Evolutionary conservation across 2,329 filamentous ascomycete species (phyloP), one percentile per base, ranked within the genome.

Genomic region (Zasmidium citrigriseum): DNA sequence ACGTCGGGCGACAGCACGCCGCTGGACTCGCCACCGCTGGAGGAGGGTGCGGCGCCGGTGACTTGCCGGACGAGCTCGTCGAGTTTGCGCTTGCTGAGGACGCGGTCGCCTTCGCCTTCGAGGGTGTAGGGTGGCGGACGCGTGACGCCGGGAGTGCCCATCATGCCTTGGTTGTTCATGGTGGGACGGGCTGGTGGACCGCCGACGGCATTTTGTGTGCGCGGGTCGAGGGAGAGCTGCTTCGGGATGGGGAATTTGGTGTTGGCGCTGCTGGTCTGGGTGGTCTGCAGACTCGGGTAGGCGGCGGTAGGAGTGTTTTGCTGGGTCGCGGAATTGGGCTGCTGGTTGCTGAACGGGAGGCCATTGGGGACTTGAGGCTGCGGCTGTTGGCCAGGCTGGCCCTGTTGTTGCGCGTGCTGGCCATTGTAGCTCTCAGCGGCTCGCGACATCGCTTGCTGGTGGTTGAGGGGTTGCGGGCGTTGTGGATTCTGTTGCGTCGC

Each of bases 1-100:
- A 96, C 93, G 67, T 98, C 95, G 0, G 95, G 91, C 24, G 91
- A 91, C 64, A 98, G 78, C 60, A 86, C 87, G 49, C 86, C 83
- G 23, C 63, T 62, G 10, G 63, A 63, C 44, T 86, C 87, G 10
- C 89, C 89, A 57, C 64, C 60, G 62, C 86, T 87, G 45, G 86
- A 82, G n/a, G 84, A 81, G 61, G 90, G 88, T 20, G 86, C 87
- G 7, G 89, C 89, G 54, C 93, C 93, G 34, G 91, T 96, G 59
- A 98, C 92, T 76, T 98, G 93, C 52, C 93, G 86, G 9, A 98
- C 93, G 38, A 99, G 83, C 73, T 97, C 93, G 70, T 99, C 93
- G 44, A 99, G 83, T 78, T 96, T 98, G 79, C 96, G 96, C 84
- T 97, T 97, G 78, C 89, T 96, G n/a, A 99, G 81, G 1, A 99